Conservation (phyloP, 2,329 filamentous ascomycete species). For the Fusarium temperatum region DNA sequence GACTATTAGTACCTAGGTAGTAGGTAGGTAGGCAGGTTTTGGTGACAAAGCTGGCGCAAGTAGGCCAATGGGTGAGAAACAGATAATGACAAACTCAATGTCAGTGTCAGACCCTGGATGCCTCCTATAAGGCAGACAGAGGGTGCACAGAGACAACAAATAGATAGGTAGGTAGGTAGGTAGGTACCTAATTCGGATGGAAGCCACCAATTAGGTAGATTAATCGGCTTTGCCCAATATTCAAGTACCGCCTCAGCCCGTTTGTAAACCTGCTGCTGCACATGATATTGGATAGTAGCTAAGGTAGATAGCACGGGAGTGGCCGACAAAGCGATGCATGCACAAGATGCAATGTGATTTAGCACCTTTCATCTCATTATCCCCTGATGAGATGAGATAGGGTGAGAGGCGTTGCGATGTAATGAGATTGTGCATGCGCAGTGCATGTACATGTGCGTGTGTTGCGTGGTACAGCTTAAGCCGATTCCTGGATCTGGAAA, state of each 20-base stretch:
- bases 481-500: slow-evolving; percentile 33
- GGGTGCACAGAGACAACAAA: slow-evolving; percentile 13
- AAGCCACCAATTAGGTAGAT: slow-evolving; percentile 8
- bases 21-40: not conserved
- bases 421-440: slow-evolving; percentile 5
- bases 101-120: slow-evolving; percentile 18
- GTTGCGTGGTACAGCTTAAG: slow-evolving; percentile 36
- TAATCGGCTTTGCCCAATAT: slow-evolving; percentile 1
- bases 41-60: not conserved
- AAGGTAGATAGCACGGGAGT: slow-evolving; percentile 33
- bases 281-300: not conserved
- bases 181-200: not conserved
- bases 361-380: slow-evolving; percentile 26
- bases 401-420: not conserved
- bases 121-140: slow-evolving; percentile 6
- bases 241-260: slow-evolving; percentile 24
- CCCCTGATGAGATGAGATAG: not conserved
- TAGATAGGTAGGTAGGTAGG: not conserved
- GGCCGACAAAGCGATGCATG: slow-evolving; percentile 34
- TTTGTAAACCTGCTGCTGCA: slow-evolving; percentile 11
- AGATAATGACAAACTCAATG: not conserved
- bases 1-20: not conserved
- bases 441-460: slow-evolving; percentile 17
- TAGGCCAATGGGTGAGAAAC: not conserved
- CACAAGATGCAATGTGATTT: slow-evolving; percentile 38